Conservation (phyloP, 257 asterid species). For the Thymus mandschuricus region DNA sequence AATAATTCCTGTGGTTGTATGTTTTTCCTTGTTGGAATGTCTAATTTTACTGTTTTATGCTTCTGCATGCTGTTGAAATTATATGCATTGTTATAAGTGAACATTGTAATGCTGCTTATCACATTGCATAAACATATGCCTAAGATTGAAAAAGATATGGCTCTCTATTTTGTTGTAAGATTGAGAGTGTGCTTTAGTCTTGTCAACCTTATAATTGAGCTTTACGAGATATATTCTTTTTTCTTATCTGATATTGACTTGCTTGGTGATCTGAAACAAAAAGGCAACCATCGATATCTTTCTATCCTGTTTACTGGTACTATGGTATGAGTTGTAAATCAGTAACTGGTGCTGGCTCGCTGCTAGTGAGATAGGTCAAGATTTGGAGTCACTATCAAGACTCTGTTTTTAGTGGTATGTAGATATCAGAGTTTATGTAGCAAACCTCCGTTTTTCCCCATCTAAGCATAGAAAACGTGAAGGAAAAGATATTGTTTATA, state of each 20-base stretch:
- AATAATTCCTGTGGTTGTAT: constrained; percentile 6
- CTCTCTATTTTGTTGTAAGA: neutral
- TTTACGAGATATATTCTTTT: neutral
- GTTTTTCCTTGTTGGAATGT: constrained; percentile 12
- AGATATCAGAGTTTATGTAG: neutral
- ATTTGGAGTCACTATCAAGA: neutral
- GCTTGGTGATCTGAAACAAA: neutral
- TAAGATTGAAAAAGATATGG: constrained; percentile 14
- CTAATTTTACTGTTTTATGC: constrained; percentile 22
- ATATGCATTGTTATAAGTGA: neutral
- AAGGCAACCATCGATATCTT: neutral
- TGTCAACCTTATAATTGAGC: constrained; percentile 4
- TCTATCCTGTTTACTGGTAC: neutral
- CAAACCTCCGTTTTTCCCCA: neutral
- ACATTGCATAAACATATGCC: constrained; percentile 12
- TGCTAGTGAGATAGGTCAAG: neutral
- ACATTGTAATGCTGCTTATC: constrained; percentile 3
- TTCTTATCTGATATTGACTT: neutral
- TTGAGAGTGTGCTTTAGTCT: neutral
- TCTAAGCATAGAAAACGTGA: constrained; percentile 1
- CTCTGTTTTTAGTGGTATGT: neutral
- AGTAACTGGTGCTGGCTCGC: too few relatives aligned
- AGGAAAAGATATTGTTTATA: constrained; percentile 6
- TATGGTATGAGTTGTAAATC: neutral
- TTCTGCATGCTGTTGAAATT: constrained; percentile 16